Conservation (phyloP, 345 rosid species). For the Syzygium grande region DNA sequence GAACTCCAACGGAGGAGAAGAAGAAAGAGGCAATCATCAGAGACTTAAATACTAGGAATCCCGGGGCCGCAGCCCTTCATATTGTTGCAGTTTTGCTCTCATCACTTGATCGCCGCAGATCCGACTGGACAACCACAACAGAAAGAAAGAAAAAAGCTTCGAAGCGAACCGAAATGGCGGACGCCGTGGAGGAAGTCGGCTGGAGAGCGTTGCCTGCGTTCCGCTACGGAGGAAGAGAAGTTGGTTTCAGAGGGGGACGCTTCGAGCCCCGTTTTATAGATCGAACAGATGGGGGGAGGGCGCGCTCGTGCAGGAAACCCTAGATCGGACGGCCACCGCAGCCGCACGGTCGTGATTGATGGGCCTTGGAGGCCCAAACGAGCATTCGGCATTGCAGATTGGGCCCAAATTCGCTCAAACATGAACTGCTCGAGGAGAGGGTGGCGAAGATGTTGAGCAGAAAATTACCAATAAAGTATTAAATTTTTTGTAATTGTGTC, state of each 20-base stretch:
- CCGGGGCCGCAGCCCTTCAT: conserved; percentile 1
- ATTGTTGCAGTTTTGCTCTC: conserved; percentile 15
- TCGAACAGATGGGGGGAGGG: not conserved
- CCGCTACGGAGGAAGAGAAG: not conserved
- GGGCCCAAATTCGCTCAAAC: not conserved
- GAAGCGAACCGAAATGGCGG: not conserved
- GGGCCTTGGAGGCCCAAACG: not conserved
- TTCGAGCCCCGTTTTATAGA: not conserved
- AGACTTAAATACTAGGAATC: conserved; percentile 8
- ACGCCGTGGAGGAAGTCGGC: not conserved
- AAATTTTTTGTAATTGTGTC: no score
- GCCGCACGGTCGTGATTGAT: not conserved
- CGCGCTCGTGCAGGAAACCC: not conserved
- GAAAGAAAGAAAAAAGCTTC: not conserved
- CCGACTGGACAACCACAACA: not conserved
- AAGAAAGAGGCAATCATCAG: not conserved
- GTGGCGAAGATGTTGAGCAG: no score
- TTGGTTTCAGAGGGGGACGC: not conserved
- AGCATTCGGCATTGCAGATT: not conserved
- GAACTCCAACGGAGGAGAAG: not conserved
- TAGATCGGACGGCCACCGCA: not conserved
- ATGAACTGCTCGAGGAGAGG: not conserved
- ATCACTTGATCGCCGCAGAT: not conserved
- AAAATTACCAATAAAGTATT: no score
- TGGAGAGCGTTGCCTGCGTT: not conserved